Percentiles rank a stretch among this genome's conserved stretches.
These are phyloP conservation scores for Ganoderma lucidum DNA, from an alignment of 1,284 basidiomycete species.

Conservation along the genomic window DNA sequence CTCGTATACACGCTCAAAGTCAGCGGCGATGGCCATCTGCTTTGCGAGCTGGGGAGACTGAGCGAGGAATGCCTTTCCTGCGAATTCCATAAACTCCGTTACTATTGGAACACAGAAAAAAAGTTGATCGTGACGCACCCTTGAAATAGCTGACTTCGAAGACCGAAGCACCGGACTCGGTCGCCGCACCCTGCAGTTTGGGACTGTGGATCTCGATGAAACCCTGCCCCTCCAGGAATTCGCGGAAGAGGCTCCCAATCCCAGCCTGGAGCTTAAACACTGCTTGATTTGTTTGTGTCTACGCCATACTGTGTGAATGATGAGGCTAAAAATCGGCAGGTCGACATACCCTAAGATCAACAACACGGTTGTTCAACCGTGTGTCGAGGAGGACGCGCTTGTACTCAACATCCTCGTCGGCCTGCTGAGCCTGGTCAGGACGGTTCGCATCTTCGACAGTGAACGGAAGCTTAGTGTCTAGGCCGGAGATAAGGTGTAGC, in stretches of 20 bases:
- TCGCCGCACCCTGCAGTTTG: slow-evolving; percentile 97
- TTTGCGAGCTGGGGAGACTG: slow-evolving; percentile 98
- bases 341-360: slow-evolving; percentile 86
- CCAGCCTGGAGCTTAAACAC: slow-evolving; percentile 94
- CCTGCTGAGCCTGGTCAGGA: slow-evolving; percentile 59
- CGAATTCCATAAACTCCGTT: not conserved
- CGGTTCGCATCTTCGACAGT: slow-evolving; percentile 93
- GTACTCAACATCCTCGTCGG: slow-evolving; percentile 62
- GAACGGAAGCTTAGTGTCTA: slow-evolving; percentile 88
- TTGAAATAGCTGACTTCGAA: slow-evolving; percentile 99
- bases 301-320: slow-evolving; percentile 20
- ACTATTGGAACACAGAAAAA: slow-evolving; percentile 1
- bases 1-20: slow-evolving; percentile 98
- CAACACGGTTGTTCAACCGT: slow-evolving; percentile 93
- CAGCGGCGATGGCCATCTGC: slow-evolving; percentile 99
- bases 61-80: slow-evolving; percentile 91
- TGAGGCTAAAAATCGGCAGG: not conserved
- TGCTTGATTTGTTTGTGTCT: slow-evolving; percentile 97
- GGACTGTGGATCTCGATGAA: slow-evolving; percentile 98
- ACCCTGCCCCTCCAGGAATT: slow-evolving; percentile 78
- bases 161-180: slow-evolving; percentile 95
- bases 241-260: slow-evolving; percentile 90
- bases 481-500: slow-evolving; percentile 84
- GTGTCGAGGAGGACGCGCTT: slow-evolving; percentile 89
- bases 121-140: slow-evolving; percentile 53